Percentiles rank a stretch among this genome's conserved stretches.
Conservation (phyloP, 352 stramenopile genomes). For the Phytophthora litchii region DNA sequence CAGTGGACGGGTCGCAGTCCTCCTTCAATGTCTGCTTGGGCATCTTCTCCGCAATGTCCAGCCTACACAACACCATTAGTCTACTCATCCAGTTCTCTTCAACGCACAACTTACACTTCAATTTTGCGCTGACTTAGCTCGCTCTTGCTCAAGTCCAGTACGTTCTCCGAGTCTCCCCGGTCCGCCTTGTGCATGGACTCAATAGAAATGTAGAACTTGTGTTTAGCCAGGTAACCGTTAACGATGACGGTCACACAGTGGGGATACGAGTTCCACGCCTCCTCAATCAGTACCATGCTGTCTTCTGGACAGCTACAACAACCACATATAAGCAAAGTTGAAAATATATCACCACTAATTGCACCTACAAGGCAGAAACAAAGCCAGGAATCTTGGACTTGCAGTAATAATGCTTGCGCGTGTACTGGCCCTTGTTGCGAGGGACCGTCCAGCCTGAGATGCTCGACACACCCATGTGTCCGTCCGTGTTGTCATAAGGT, state of each 20-base stretch:
- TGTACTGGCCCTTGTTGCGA: conserved; percentile 86
- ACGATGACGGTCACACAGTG: conserved; percentile 88
- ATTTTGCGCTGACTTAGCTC: conserved; percentile 81
- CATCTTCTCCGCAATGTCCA: conserved; percentile 81
- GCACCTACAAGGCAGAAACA: conserved; percentile 76
- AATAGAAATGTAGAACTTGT: conserved; percentile 90
- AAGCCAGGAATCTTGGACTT: conserved; percentile 84
- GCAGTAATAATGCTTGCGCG: conserved; percentile 90
- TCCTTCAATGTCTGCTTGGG: conserved; percentile 80
- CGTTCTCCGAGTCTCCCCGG: conserved; percentile 67
- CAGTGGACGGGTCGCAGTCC: conserved; percentile 64
- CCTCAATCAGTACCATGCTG: conserved; percentile 86
- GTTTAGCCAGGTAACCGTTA: conserved; percentile 84
- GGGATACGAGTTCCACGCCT: conserved; percentile 89
- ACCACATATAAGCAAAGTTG: conserved; percentile 5
- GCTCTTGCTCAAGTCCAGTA: conserved; percentile 62
- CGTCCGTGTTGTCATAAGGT: conserved; percentile 85
- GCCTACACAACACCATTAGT: conserved; percentile 33
- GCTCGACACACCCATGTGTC: conserved; percentile 71
- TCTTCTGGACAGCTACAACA: conserved; percentile 74
- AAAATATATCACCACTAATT: no score
- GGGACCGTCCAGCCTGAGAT: conserved; percentile 81
- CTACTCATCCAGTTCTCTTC: background rate
- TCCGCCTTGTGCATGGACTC: conserved; percentile 80
- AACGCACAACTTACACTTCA: conserved; percentile 57